Evolutionary conservation across 2,329 filamentous ascomycete species (phyloP), one percentile per base, ranked within the genome.

Genomic region (Cylindrodendrum hubeiense): DNA sequence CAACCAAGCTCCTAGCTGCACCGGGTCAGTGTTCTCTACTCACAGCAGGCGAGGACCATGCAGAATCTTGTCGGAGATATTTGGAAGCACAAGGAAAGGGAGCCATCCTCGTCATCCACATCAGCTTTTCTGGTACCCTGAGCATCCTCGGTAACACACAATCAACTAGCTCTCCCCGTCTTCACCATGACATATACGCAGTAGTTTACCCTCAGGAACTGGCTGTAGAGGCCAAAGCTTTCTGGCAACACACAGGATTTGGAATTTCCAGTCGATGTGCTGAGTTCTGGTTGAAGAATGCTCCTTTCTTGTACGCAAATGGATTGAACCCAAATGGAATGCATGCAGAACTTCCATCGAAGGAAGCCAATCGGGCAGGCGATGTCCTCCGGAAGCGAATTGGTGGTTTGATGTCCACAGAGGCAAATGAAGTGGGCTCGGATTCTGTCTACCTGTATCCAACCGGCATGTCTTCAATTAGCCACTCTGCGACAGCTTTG

Each of bases 401-500:
- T 37, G 68, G 68, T 3, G 41, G 51, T n/a, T 49, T 74, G 5
- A 51, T 71, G 1, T 71, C 71, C 1, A 71, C 73, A 1, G 68
- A 63, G 12, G 39, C 37, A 8, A 56, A 41, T 33, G 30, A 13
- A 12, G n/a, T 72, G 4, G 19, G 19, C 7, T n/a, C 17, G 5
- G 63, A 73, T 2, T 83, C 86, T 67, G 79, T 88, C 0, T 86
- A 80, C 51, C 76, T 88, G 4, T 86, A 83, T 66, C 79, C 80
- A 13, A 83, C 81, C 3, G 86, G 86, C 21, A 89, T 88, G 86
- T 81, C 83, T 2, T 79, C 81, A n/a, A 83, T 89, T 15, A 68
- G 68, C 5, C 71, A 72, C 19, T 69, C 69, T 50, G 73, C 72
- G 3, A 46, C 61, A 3, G 64, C 66, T 4, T 13, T 76, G 26